Base-by-base conservation (phyloP, 106 monocot genomes). In the Dendrobium catenatum region DNA sequence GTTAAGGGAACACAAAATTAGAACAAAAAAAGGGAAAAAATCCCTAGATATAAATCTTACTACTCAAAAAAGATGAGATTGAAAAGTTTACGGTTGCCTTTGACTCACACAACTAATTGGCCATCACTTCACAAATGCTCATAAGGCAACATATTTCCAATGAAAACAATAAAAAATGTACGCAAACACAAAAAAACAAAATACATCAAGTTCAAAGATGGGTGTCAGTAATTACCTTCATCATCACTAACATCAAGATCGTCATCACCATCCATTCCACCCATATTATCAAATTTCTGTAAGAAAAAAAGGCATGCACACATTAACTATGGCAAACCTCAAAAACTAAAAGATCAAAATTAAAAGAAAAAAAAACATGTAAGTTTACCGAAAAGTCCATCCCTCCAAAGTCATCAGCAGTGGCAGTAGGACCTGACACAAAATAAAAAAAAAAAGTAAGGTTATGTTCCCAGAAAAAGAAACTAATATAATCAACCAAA, bases 251-350 rank as follows among this genome's bases (percentile, higher is more conserved):
- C 89, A 46, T 87, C 90, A 40, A 89, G 75, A 73, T 87, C 90
- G 64, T 93, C 91, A 84, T 86, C 85, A 13, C 67, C 84, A 7
- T 66, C 89, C 83, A 55, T 54, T 9, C 85, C 87, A 1, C 79
- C 85, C 89, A 92, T 92, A 27, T 82, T 80, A 76, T 85, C 93
- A 76, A 93, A 87, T 83, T 93, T 93, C 91, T 91, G 79, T 27
- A 78, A 3, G 49, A 66, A 44, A 74, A 74, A 51, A 13, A 9
- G 0, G 66, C 7, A 48, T 51, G 54, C 11, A 77, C 17, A 3
- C 55, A 51, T 43, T 19, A 81, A 61, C 46, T 31, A 81, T 72
- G 54, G 41, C 16, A 81, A 64, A 83, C 48, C 4, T 55, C 37
- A 55, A 84, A n/a, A 40, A 58, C n/a, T 40, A 83, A 81, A 42